Evolutionary conservation across 495 filamentous ascomycete genomes (phyloP), one percentile per base, ranked within the genome.

Genomic region (Endocarpon pusillum): DNA sequence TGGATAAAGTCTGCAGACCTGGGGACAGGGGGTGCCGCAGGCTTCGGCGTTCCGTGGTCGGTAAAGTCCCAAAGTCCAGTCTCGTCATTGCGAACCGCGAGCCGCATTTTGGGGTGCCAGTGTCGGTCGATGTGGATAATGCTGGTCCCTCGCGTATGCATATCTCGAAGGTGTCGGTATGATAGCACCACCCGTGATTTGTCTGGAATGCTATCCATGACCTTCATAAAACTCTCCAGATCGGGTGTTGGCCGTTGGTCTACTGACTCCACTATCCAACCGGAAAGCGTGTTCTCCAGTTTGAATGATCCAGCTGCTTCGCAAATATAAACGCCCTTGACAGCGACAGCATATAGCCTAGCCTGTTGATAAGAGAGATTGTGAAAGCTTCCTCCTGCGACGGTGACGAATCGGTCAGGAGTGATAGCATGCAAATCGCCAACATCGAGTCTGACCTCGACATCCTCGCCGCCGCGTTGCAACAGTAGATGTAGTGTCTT

Each of bases 301-400:
- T 83, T 74, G 61, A 94, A 99, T 3, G 87, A 92, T 7, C 89
- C 91, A 6, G 84, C 79, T 2, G 91, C 81, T 52, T 99, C 89
- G 48, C 85, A 94, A 29, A 94, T 78, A 51, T 79, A 99, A 12
- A 99, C 89, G 21, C 89, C 83, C 45, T 83, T 79, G 39, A 78
- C 77, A 3, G 89, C 71, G 26, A 97, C 84, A 21, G 85, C 89
- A 50, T 94, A 96, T 2, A 94, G 64, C 3, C 89, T 78, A 10
- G 91, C 80, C 51, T 93, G 80, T 50, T 96, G 91, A 56, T 99
- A 99, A 0, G 89, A 99, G 11, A 96, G 64, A 49, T 91, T 66
- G 52, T 99, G 89, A 59, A 99, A 94, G 30, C 83, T 81, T 14
- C 73, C 89, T 19, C 89, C 91, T 32, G 83, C 80, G 16, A 94